A percentile compares a stretch with the other conserved stretches of the same genome.
phyloP scores from a whole-genome alignment of 352 stramenopile species.

The Pythium myriotylum region DNA sequence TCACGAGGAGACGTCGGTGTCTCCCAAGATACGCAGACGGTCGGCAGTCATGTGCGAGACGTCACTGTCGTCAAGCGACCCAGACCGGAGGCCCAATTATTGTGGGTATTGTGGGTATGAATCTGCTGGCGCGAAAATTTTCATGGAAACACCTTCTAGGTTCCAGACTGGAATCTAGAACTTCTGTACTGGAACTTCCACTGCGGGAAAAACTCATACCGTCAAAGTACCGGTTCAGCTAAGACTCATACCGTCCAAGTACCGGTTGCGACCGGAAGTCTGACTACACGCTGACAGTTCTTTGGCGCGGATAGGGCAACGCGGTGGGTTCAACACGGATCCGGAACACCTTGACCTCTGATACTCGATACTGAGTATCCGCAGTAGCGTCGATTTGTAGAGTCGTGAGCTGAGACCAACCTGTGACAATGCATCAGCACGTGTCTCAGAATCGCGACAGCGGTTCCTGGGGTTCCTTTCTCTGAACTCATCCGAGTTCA shows the following conservation, averaged over 20 bases:
- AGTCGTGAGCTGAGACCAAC: not conserved
- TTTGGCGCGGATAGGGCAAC: not conserved
- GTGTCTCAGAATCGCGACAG: constrained; percentile 6
- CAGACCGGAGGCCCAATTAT: too few relatives aligned
- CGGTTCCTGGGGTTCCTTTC: not conserved
- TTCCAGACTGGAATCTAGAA: too few relatives aligned
- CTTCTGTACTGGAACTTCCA: too few relatives aligned
- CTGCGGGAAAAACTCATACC: too few relatives aligned
- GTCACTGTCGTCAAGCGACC: too few relatives aligned
- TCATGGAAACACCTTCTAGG: not conserved
- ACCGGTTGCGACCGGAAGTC: not conserved
- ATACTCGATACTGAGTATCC: constrained; percentile 6
- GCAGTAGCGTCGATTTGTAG: not conserved
- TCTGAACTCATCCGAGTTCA: constrained; percentile 6
- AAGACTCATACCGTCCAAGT: not conserved
- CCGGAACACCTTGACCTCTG: not conserved
- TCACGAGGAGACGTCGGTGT: too few relatives aligned
- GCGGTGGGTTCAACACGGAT: not conserved
- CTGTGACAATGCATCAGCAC: not conserved
- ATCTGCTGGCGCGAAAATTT: too few relatives aligned
- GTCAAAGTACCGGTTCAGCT: not conserved
- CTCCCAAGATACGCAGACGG: too few relatives aligned
- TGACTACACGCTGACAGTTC: not conserved
- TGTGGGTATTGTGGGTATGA: too few relatives aligned
- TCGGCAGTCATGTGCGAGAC: too few relatives aligned